phyloP scores from a whole-genome alignment of 2,329 filamentous ascomycete species.

The Anisogramma anomala region DNA sequence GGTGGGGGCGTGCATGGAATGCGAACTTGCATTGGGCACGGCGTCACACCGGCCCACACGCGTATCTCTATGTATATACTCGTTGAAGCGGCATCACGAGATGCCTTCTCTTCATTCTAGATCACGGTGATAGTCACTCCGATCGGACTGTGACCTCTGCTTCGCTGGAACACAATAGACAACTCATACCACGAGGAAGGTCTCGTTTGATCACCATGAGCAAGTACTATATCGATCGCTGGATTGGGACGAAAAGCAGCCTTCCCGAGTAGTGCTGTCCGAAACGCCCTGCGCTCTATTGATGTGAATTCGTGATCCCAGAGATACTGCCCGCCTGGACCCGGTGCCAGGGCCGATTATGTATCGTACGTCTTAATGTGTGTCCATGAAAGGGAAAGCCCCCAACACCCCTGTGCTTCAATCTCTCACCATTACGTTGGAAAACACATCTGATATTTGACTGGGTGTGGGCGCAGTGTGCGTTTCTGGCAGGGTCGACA shows the following conservation, averaged over 20 bases:
- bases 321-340: no score
- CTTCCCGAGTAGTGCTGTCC: slow-evolving; percentile 12
- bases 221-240: no score
- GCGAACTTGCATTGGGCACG: not conserved
- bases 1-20: not conserved
- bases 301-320: not conserved
- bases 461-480: slow-evolving; percentile 31
- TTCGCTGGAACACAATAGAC: no score
- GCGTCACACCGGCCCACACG: not conserved
- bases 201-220: no score
- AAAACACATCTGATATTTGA: slow-evolving; percentile 45
- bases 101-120: no score
- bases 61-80: no score
- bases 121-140: no score
- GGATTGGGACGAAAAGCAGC: not conserved
- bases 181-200: no score
- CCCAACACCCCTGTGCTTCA: not conserved
- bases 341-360: no score
- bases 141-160: no score
- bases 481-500: slow-evolving; percentile 29
- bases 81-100: no score
- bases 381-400: not conserved
- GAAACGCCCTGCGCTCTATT: slow-evolving; percentile 11
- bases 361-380: not conserved
- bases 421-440: slow-evolving; percentile 41